Evolutionary conservation across 352 stramenopile species (phyloP).

Genomic region (Pseudoperonospora humuli): DNA sequence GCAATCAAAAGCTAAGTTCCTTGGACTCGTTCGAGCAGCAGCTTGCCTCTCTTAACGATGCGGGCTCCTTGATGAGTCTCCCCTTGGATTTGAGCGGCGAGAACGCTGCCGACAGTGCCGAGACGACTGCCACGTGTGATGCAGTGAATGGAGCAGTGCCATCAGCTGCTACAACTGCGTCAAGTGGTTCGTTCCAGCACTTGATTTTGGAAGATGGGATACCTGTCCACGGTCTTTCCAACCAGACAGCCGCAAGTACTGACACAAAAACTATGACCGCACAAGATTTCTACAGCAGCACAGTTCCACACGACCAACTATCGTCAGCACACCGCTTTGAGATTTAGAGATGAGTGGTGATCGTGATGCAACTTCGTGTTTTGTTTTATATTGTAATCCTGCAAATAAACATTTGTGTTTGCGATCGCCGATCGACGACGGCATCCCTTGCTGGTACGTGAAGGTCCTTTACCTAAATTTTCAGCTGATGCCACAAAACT

Average conservation of each 20-base stretch:
- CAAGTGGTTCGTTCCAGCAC: conserved; percentile 26
- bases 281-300: conserved; percentile 47
- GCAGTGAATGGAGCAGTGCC: conserved; percentile 12
- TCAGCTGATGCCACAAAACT: no score
- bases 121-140: conserved; percentile 14
- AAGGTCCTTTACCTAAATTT: no score
- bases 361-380: no score
- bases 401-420: no score
- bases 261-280: conserved; percentile 36
- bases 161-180: conserved; percentile 2
- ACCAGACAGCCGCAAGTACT: conserved; percentile 2
- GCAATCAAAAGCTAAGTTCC: conserved; percentile 24
- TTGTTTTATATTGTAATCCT: no score
- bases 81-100: conserved; percentile 21
- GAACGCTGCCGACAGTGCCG: conserved; percentile 12
- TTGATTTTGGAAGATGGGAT: conserved; percentile 36
- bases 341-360: conserved; percentile 41
- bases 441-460: no score
- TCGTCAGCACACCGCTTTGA: conserved; percentile 42
- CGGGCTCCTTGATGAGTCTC: conserved; percentile 26
- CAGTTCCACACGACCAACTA: conserved; percentile 37
- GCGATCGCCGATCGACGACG: no score
- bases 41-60: conserved; percentile 30
- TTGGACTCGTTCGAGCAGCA: conserved; percentile 37
- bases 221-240: conserved; percentile 16